phyloP scores from a whole-genome alignment of 371 early-diverging fungal species.

The Funneliformis caledonium region DNA sequence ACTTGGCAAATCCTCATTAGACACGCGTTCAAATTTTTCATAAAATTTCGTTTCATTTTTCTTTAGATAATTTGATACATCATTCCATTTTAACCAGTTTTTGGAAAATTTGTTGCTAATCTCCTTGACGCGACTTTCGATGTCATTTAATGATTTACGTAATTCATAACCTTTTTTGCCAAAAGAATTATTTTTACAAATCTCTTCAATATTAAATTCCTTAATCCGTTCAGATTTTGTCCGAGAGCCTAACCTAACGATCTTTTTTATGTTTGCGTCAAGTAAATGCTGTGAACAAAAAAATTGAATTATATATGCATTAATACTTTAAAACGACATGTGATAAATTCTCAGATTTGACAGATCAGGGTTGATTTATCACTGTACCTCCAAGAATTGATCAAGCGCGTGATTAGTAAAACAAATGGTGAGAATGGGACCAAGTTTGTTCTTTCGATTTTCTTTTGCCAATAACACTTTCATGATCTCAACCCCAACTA shows the following conservation, averaged over 20 bases:
- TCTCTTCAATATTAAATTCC: slow-evolving; percentile 40
- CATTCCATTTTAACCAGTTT: background rate
- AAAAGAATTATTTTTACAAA: slow-evolving; percentile 5
- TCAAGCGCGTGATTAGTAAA: slow-evolving; percentile 66
- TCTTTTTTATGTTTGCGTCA: background rate
- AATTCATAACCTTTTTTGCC: background rate
- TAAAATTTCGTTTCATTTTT: background rate
- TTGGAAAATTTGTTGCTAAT: background rate
- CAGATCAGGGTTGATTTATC: background rate
- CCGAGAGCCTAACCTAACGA: slow-evolving; percentile 54
- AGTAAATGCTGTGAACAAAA: background rate
- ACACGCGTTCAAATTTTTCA: background rate
- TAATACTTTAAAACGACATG: background rate
- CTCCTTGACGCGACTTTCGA: background rate
- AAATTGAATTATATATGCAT: background rate
- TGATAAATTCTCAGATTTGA: background rate
- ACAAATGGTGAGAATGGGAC: slow-evolving; percentile 58
- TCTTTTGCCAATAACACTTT: slow-evolving; percentile 44
- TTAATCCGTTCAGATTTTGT: slow-evolving; percentile 41
- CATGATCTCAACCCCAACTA: slow-evolving; percentile 55
- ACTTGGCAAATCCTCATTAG: background rate
- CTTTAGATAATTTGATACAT: background rate
- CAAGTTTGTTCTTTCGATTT: slow-evolving; percentile 43
- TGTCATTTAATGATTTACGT: background rate
- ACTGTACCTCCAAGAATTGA: slow-evolving; percentile 50